Conservation (phyloP, 2,329 filamentous ascomycete genomes). For the Chalara sp. region DNA sequence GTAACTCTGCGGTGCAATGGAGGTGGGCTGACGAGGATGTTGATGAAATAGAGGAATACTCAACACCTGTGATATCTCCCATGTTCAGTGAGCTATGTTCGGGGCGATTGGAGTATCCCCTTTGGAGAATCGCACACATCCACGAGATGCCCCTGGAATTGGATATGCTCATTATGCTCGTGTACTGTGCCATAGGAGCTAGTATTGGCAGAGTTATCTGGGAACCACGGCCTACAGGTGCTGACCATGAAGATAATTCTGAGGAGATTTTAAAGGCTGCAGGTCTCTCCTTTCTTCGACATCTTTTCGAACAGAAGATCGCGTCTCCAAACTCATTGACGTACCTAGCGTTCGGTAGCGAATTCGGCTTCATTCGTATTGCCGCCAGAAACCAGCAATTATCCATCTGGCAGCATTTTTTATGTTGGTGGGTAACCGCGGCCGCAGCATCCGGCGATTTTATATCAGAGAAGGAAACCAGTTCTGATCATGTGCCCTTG, state of each 20-base stretch:
- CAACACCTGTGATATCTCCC: background rate
- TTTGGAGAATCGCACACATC: background rate
- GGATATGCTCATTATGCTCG: background rate
- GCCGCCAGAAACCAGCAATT: background rate
- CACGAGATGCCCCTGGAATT: background rate
- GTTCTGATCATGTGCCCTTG: background rate
- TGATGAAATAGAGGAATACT: background rate
- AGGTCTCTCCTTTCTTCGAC: background rate
- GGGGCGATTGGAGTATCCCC: background rate
- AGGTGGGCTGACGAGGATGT: background rate
- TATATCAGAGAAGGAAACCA: background rate
- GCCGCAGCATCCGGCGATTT: too few species aligned
- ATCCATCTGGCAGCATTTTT: too few species aligned
- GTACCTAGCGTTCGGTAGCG: background rate
- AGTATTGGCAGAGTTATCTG: background rate
- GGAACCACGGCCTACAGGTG: background rate
- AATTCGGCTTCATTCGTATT: background rate
- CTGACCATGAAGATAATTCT: background rate
- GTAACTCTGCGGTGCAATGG: background rate
- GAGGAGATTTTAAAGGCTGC: background rate
- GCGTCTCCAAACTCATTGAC: background rate
- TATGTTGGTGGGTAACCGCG: too few species aligned
- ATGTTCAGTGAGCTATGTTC: background rate
- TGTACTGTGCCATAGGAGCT: background rate
- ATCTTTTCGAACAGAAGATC: background rate